These are phyloP conservation scores for Blumeria graminis DNA, from an alignment of 2,329 filamentous ascomycete species.

Conservation along the genomic window DNA sequence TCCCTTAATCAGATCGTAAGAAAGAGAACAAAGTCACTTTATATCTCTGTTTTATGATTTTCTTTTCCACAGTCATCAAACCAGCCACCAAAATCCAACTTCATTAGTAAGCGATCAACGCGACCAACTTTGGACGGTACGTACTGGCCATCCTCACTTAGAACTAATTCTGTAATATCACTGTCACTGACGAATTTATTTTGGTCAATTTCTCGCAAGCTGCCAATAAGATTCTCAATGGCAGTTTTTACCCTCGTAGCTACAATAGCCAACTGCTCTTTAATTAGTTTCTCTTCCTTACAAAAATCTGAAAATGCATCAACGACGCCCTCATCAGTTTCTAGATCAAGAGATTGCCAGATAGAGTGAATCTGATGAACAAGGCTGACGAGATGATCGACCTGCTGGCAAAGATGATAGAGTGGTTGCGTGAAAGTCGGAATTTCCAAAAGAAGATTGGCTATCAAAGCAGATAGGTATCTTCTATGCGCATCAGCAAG, in stretches of 20 bases:
- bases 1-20: no score
- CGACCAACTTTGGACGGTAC: constrained; percentile 51
- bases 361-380: constrained; percentile 52
- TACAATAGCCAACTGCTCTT: constrained; percentile 36
- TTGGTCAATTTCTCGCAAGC: constrained; percentile 30
- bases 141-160: constrained; percentile 28
- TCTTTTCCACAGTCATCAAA: constrained; percentile 9
- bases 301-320: constrained; percentile 48
- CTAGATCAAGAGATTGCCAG: constrained; percentile 57
- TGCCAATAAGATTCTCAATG: constrained; percentile 34
- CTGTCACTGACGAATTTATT: constrained; percentile 14
- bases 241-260: constrained; percentile 40
- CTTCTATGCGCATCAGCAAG: constrained; percentile 55
- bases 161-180: constrained; percentile 15
- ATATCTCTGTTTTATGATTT: constrained; percentile 1
- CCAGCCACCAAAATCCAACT: constrained; percentile 36
- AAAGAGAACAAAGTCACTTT: no score
- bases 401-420: constrained; percentile 41
- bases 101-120: constrained; percentile 72
- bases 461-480: constrained; percentile 46
- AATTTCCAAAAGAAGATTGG: constrained; percentile 41
- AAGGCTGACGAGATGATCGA: constrained; percentile 63
- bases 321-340: constrained; percentile 59
- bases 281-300: constrained; percentile 46
- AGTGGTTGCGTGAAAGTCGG: constrained; percentile 37